phyloP scores from a whole-genome alignment of 2,329 filamentous ascomycete genomes.

The Penicillium sp. region DNA sequence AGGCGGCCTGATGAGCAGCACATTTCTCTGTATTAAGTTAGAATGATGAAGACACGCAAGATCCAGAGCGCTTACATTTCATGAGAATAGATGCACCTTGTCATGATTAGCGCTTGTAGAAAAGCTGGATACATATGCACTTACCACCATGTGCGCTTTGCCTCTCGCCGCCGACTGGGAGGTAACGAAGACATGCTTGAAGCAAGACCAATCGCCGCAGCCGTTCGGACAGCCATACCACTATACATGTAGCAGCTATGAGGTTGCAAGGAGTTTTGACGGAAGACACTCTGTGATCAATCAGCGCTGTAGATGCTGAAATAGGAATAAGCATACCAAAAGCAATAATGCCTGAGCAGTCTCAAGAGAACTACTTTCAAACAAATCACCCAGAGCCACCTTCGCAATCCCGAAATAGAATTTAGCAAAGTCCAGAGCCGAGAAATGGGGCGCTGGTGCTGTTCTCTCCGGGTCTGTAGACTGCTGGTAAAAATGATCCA shows the following conservation, averaged over 20 bases:
- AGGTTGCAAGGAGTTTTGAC: constrained; percentile 26
- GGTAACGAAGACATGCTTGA: constrained; percentile 24
- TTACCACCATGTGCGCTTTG: constrained; percentile 28
- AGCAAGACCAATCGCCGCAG: constrained; percentile 34
- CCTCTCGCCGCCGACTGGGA: constrained; percentile 16
- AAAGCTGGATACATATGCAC: not conserved
- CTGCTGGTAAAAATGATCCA: constrained; percentile 20
- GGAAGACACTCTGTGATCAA: not conserved
- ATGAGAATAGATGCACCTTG: not conserved
- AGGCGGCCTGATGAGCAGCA: constrained; percentile 30
- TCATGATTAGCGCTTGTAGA: not conserved
- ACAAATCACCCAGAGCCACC: constrained; percentile 27
- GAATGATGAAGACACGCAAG: not conserved
- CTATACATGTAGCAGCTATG: constrained; percentile 27
- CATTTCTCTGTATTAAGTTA: constrained; percentile 26
- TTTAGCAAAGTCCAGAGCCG: constrained; percentile 25
- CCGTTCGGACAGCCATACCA: constrained; percentile 36
- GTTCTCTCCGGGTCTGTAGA: not conserved
- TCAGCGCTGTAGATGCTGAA: not conserved
- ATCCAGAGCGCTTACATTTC: not conserved
- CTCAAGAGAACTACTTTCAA: constrained; percentile 22
- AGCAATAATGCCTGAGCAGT: constrained; percentile 6
- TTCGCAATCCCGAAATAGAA: constrained; percentile 28
- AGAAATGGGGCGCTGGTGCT: not conserved
- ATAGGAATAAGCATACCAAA: not conserved